A percentile compares a stretch with the other conserved stretches of the same genome.
Evolutionary conservation across 345 rosid genomes (phyloP).

Genomic region (sweet orange (Citrus sinensis)): DNA sequence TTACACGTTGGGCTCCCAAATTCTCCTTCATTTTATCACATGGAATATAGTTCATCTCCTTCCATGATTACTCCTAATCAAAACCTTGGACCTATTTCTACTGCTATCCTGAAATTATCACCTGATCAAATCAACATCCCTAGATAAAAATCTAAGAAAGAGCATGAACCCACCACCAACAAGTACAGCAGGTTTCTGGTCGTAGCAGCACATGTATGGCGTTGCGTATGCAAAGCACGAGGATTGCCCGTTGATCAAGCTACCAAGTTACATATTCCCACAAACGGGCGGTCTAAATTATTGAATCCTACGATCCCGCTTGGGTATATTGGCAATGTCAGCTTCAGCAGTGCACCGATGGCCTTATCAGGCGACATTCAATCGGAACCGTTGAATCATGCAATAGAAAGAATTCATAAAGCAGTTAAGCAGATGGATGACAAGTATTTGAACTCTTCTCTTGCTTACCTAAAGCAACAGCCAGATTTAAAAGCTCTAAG

Average conservation of each 20-base stretch:
- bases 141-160: constrained; percentile 17
- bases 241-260: constrained; percentile 23
- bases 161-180: neutral
- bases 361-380: neutral
- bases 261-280: constrained; percentile 21
- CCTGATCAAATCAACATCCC: constrained; percentile 29
- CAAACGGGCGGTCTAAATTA: constrained; percentile 39
- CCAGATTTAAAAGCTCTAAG: constrained; percentile 18
- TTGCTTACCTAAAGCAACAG: constrained; percentile 30
- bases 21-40: constrained; percentile 30
- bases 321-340: constrained; percentile 1
- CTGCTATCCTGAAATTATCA: constrained; percentile 21
- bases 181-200: constrained; percentile 20
- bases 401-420: neutral
- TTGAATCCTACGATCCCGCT: constrained; percentile 22
- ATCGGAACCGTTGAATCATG: neutral
- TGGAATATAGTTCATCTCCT: constrained; percentile 35
- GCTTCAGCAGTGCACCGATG: neutral
- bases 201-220: constrained; percentile 22
- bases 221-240: constrained; percentile 23
- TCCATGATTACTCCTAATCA: constrained; percentile 15
- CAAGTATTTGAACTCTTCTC: constrained; percentile 43
- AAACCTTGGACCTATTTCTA: constrained; percentile 18
- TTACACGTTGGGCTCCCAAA: constrained; percentile 12
- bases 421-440: constrained; percentile 29